Base-by-base conservation (phyloP, 768 basidiomycete genomes). In the Mycena latifolia region DNA sequence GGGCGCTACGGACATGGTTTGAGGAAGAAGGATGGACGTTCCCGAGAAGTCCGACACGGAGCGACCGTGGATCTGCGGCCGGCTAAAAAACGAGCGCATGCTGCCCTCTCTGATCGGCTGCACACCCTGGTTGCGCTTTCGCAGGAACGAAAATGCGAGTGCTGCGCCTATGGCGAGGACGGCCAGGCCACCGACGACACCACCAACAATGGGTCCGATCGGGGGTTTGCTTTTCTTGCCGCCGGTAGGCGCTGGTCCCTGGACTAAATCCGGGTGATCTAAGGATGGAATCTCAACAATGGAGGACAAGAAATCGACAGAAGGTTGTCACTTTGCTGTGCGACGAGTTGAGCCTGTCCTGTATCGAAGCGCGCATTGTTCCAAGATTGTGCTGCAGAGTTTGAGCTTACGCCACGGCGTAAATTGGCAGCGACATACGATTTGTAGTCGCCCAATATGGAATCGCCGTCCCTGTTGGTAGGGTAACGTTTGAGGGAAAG, bases 361-460 rank as follows among this genome's bases (percentile, higher is more conserved):
- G 52, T 9, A 47, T 69, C 24, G 28, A 69, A 69, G 24, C 31
- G 58, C 7, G 27, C 65, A 57, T 71, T 67, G 1, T 63, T n/a
- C 82, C 82, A 84, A 9, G 39, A 71, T 2, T 66, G 66, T 3
- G 85, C 85, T 86, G 48, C 11, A 59, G 68, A 55, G 22, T 68
- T 25, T 55, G n/a, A 59, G 46, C 41, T 2, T 11, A 25, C 25
- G 53, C 20, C 35, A 45, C 64, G 2, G 55, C 17, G 2, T 43
- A 20, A 14, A 29, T 24, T 17, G 45, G 33, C 8, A 24, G n/a
- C 11, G 24, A 76, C 85, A 67, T 73, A 88, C 87, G 86, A 72
- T 86, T 39, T n/a, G 50, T 74, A 2, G 61, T 73, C 18, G 87
- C 85, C 81, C 85, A 88, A 53, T 65, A 77, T 24, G 87, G 87